A percentile compares a stretch with the other conserved stretches of the same genome.
These are phyloP conservation scores for Quercus phellos DNA, from an alignment of 331 rosid species.

Conservation along the genomic window DNA sequence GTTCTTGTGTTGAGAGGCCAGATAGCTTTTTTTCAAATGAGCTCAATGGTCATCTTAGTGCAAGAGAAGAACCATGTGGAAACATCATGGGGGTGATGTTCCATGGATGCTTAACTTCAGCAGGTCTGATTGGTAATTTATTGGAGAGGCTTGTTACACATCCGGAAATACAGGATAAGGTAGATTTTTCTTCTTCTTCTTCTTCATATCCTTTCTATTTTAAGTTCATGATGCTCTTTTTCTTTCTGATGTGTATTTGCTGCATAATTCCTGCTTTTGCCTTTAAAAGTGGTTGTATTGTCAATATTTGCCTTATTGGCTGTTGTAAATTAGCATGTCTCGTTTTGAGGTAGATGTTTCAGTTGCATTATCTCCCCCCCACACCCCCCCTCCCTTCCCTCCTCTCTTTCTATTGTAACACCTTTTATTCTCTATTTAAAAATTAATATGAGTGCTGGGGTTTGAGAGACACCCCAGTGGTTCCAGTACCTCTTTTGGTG, in stretches of 20 bases:
- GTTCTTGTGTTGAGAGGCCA: slow-evolving; percentile 26
- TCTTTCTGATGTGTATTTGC: background rate
- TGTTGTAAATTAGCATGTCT: no score
- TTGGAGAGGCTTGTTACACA: slow-evolving; percentile 56
- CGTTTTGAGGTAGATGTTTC: no score
- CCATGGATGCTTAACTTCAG: slow-evolving; percentile 73
- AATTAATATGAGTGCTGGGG: no score
- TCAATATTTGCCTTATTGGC: no score
- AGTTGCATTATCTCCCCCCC: no score
- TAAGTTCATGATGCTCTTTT: background rate
- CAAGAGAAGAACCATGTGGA: slow-evolving; percentile 53
- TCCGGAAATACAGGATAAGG: slow-evolving; percentile 68
- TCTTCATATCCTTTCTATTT: background rate
- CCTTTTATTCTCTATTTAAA: no score
- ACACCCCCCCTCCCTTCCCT: no score
- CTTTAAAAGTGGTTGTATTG: no score
- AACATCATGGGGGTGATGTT: slow-evolving; percentile 70
- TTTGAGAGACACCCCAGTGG: no score
- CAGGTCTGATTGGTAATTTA: slow-evolving; percentile 48
- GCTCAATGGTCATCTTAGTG: slow-evolving; percentile 28
- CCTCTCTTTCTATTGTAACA: no score
- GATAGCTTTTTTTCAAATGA: slow-evolving; percentile 32
- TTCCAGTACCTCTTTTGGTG: no score
- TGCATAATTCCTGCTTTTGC: background rate
- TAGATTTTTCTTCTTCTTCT: slow-evolving; percentile 15